Conservation (phyloP, 345 rosid species). For the Acer campestre region DNA sequence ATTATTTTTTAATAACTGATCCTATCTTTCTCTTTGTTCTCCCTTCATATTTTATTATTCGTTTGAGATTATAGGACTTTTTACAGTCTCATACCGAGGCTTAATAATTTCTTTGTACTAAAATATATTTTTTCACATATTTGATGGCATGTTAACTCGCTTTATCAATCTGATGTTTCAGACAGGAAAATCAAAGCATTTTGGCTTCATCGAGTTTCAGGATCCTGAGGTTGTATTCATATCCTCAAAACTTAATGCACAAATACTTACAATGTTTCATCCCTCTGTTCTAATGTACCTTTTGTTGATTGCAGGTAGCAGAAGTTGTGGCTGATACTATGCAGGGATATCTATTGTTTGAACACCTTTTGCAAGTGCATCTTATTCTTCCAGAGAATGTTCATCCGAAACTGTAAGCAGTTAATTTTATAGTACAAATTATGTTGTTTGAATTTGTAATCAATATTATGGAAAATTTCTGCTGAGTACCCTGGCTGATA, state of each 20-base stretch:
- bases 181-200: slow-evolving; percentile 96
- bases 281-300: slow-evolving; percentile 14
- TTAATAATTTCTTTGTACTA: background rate
- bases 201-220: slow-evolving; percentile 83
- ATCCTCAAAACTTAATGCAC: background rate
- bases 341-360: slow-evolving; percentile 82
- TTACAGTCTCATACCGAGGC: background rate
- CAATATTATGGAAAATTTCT: background rate
- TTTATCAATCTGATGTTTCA: slow-evolving; percentile 32
- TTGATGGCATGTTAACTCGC: background rate
- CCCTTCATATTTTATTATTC: background rate
- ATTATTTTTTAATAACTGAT: background rate
- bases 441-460: background rate
- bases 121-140: background rate
- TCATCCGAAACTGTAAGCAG: slow-evolving; percentile 77
- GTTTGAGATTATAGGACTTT: background rate
- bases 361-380: slow-evolving; percentile 82
- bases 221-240: slow-evolving; percentile 64
- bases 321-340: slow-evolving; percentile 90
- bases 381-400: slow-evolving; percentile 66
- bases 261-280: background rate
- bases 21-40: background rate
- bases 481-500: background rate
- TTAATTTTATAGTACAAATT: slow-evolving; percentile 31
- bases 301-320: slow-evolving; percentile 60